These are phyloP conservation scores for Calonectria hawksworthii DNA, from an alignment of 2,329 filamentous ascomycete species.

Conservation along the genomic window DNA sequence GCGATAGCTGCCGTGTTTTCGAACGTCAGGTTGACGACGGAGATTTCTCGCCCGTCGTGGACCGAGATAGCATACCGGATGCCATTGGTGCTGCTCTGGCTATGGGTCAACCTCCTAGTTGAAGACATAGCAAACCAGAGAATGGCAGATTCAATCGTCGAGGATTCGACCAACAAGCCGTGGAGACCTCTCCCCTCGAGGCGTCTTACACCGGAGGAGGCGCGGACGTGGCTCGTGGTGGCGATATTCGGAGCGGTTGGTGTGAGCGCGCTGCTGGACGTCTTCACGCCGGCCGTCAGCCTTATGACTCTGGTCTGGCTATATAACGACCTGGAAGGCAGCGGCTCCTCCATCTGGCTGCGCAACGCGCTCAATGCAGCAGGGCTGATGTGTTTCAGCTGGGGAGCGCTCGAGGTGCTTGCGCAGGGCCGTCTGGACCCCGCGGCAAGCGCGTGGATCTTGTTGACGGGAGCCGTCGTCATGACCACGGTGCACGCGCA, in stretches of 20 bases:
- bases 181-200: conserved; percentile 47
- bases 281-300: conserved; percentile 34
- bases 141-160: conserved; percentile 35
- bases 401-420: conserved; percentile 42
- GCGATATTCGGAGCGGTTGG: conserved; percentile 37
- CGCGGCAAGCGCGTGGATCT: conserved; percentile 37
- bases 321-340: conserved; percentile 50
- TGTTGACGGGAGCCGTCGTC: conserved; percentile 38
- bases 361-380: conserved; percentile 47
- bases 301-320: conserved; percentile 47
- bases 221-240: conserved; percentile 41
- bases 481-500: conserved; percentile 47
- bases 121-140: conserved; percentile 49
- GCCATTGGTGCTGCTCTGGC: conserved; percentile 37
- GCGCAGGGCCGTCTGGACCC: conserved; percentile 25
- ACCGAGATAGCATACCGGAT: conserved; percentile 21
- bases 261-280: conserved; percentile 29
- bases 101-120: conserved; percentile 48
- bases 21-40: conserved; percentile 1
- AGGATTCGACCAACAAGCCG: conserved; percentile 50
- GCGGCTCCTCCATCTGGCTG: conserved; percentile 36
- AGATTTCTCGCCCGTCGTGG: background rate
- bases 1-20: conserved; percentile 30
- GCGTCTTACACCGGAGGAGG: conserved; percentile 41
- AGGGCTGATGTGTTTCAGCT: conserved; percentile 47